Evolutionary conservation across 176 grass and related monocot species (phyloP), one percentile per base, ranked within the genome.

Genomic region (Juncus inflexus): DNA sequence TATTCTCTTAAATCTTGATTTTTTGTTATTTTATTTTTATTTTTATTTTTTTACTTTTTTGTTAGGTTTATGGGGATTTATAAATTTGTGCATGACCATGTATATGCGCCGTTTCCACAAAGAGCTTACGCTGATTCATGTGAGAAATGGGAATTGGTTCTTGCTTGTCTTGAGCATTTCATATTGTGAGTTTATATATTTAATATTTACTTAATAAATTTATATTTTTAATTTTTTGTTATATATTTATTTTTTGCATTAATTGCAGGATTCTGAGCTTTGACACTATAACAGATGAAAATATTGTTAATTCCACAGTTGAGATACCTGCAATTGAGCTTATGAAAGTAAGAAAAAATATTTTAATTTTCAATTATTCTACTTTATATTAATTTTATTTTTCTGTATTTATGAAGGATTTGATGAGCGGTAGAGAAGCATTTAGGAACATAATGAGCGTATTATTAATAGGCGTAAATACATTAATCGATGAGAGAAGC

Each of bases 371-470:
- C n/a, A n/a, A n/a, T n/a, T n/a, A n/a, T n/a, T n/a, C 19, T 28
- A 28, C 19, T 28, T 28, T 1, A 28, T 28, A 28, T 28, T 28
- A 28, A 28, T 28, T 28, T 47, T 1, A 47, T 47, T 6, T 6
- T n/a, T n/a, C n/a, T n/a, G n/a, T 47, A 47, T 35, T 79, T 55
- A 50, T 73, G 64, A 77, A 97, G 92, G 92, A 97, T 76, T 87
- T 97, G 74, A 97, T 91, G 87, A 86, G 87, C 40, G 87, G 87
- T 50, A 97, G 87, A 78, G 58, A 81, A 62, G 82, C 79, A 75
- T 97, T 89, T 41, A 84, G 87, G 28, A 96, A 97, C 78, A 83
- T 97, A 53, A 89, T 97, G 92, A 91, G 81, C 76, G 86, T 97
- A 58, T 60, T 91, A 64, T 81, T 76, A 59, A 67, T 89, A 58